Percentiles rank a stretch among this genome's conserved stretches.
Conservation (phyloP, 2,329 filamentous ascomycete species). For the Sporothrix mexicana region DNA sequence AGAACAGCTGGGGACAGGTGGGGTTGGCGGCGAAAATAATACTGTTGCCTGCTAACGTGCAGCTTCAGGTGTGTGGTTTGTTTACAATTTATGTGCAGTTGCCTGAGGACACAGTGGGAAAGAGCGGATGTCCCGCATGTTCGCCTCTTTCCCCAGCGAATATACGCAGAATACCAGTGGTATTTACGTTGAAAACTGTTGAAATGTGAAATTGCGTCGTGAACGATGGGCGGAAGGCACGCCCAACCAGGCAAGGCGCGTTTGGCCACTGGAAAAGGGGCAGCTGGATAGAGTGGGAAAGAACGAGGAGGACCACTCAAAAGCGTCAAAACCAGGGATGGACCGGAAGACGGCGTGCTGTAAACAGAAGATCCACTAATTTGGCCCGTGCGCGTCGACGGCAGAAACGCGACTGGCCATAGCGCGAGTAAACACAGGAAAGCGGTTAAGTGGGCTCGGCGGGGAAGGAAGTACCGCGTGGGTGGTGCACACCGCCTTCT, state of each 20-base stretch:
- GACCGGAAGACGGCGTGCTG: conserved; percentile 17
- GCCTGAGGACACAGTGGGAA: conserved; percentile 23
- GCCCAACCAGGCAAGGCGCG: conserved; percentile 27
- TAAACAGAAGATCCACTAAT: conserved; percentile 18
- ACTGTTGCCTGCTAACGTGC: conserved; percentile 21
- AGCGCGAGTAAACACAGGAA: conserved; percentile 32
- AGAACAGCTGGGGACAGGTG: conserved; percentile 15
- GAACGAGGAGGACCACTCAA: not conserved
- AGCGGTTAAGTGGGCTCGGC: not conserved
- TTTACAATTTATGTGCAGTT: conserved; percentile 17
- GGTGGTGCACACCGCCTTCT: conserved; percentile 25
- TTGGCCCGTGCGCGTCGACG: conserved; percentile 36
- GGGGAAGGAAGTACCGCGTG: not conserved
- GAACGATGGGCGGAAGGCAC: not conserved
- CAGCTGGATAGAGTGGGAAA: conserved; percentile 9
- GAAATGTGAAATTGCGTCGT: conserved; percentile 15
- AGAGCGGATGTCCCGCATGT: conserved; percentile 13
- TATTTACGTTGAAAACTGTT: not conserved
- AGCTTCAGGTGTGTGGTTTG: conserved; percentile 10
- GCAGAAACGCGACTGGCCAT: conserved; percentile 34
- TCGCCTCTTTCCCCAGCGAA: conserved; percentile 21
- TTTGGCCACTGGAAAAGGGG: conserved; percentile 26
- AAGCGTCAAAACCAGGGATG: conserved; percentile 28
- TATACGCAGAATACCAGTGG: too few species aligned
- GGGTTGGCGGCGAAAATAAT: conserved; percentile 27